Evolutionary conservation across 2,329 filamentous ascomycete species (phyloP), one percentile per base, ranked within the genome.

Genomic region (Fusarium sp.): DNA sequence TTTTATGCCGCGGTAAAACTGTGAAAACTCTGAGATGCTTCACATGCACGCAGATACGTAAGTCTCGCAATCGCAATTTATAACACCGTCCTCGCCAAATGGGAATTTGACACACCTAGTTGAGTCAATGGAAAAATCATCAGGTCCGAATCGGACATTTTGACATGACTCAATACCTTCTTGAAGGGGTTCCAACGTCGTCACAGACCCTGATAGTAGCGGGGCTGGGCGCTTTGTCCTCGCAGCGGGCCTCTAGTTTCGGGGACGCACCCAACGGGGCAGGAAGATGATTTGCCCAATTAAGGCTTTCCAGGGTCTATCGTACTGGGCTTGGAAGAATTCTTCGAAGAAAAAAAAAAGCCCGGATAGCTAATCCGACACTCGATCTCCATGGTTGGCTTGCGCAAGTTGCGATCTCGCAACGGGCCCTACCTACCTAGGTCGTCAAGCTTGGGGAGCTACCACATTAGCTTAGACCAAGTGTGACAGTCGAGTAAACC

Each of bases 321-420:
- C 13, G n/a, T 1, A 3, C 13, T 42, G 6, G 13, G n/a, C 20
- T 42, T 14, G 11, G 31, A 31, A 42, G 38, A 13, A 6, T n/a
- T 20, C 20, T 42, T 20, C 38, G 38, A n/a, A 42, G 20, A n/a
- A 42, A 42, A 22, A 42, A 42, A 42, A 20, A 20, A 20, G n/a
- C 38, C 38, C 38, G n/a, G 38, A 10, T 42, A 42, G 38, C 38
- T 42, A 6, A 22, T 14, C 11, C n/a, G 38, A 22, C n/a, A 22
- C 22, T 42, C n/a, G 38, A 42, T 22, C 38, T 42, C 11, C 35
- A 38, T 5, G 8, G n/a, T 11, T 42, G 20, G 38, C 38, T 42
- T 42, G 38, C n/a, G 70, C 71, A 71, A 47, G 71, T 67, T 64
- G 54, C 54, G 27, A 40, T 64, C 67, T 72, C 67, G 71, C 71